Evolutionary conservation across 768 basidiomycete genomes (phyloP).

Genomic region (Mycena kentingensis): DNA sequence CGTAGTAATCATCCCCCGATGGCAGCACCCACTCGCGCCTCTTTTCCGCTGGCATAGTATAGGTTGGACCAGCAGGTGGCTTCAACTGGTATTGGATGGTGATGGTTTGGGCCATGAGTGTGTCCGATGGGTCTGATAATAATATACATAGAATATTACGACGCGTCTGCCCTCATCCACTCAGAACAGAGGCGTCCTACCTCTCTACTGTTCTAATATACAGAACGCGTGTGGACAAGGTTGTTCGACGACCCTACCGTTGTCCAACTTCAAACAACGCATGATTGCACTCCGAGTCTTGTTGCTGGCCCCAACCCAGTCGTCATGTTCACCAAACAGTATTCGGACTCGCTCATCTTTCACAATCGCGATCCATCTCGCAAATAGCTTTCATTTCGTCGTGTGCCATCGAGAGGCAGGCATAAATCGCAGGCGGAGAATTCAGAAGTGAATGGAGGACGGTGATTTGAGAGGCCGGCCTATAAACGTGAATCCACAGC

Average conservation of each 20-base stretch:
- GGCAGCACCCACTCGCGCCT: conserved; percentile 12
- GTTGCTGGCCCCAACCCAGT: conserved; percentile 71
- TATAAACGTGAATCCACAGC: not conserved
- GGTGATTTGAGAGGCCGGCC: conserved; percentile 46
- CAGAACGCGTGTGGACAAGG: conserved; percentile 73
- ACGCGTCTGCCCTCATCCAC: too few relatives aligned
- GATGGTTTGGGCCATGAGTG: conserved; percentile 15
- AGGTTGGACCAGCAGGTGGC: conserved; percentile 12
- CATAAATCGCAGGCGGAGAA: conserved; percentile 53
- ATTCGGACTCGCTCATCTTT: conserved; percentile 46
- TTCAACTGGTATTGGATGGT: conserved; percentile 16
- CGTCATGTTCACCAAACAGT: conserved; percentile 64
- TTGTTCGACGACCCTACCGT: conserved; percentile 45
- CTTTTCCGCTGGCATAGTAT: conserved; percentile 14
- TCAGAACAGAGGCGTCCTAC: not conserved
- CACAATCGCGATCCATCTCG: conserved; percentile 49
- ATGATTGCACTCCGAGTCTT: conserved; percentile 49
- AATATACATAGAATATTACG: too few relatives aligned
- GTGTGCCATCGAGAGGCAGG: conserved; percentile 60
- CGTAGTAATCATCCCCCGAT: conserved; percentile 45
- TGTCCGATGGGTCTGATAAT: not conserved
- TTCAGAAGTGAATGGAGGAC: conserved; percentile 52
- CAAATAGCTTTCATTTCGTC: conserved; percentile 69
- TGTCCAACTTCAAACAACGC: conserved; percentile 38
- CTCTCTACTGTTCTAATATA: conserved; percentile 52